Evolutionary conservation across 257 asterid species (phyloP), one percentile per base, ranked within the genome.

Genomic region (Gynochthodes officinalis): DNA sequence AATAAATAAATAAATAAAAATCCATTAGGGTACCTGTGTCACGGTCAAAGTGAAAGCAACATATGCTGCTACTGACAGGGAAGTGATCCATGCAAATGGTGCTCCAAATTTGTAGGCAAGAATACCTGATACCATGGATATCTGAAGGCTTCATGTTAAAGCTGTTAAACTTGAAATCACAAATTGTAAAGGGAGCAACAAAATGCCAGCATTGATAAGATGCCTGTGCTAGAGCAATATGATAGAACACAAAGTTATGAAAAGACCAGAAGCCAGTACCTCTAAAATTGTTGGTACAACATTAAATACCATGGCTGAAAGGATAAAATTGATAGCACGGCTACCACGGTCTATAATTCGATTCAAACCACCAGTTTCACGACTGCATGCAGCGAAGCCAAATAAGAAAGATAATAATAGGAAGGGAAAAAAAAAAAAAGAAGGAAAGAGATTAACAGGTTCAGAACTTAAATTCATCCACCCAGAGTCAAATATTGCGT

Each of bases 31-130:
- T 85, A 91, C 99, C 99, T 91, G 97, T 70, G 99, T 94, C 75
- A 91, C 84, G 53, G 89, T 59, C 80, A 91, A 82, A 30, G 99
- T 94, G 88, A 91, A 94, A 74, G 85, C 86, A 64, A 89, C 76
- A 82, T 94, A 94, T 70, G 93, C 85, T 54, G 90, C 88, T 84
- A 94, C 93, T 46, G 99, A 91, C 73, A 91, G 76, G 71, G 96
- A 87, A 64, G 99, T 94, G 82, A 94, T 91, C 92, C 92, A 94
- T 57, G 97, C 99, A 88, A 94, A 91, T 65, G 97, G 91, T 62
- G 97, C 97, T 76, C 99, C 99, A 76, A 89, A 94, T 78, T 88
- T 89, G 86, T 94, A 94, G 73, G 97, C 99, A 79, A 94, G 99
- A 75, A 94, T 94, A 75, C 93, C 99, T 57, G 97, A 84, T 71